A percentile compares a stretch with the other conserved stretches of the same genome.
Evolutionary conservation across 768 basidiomycete species (phyloP).

Genomic region (Mrakia blollopis): DNA sequence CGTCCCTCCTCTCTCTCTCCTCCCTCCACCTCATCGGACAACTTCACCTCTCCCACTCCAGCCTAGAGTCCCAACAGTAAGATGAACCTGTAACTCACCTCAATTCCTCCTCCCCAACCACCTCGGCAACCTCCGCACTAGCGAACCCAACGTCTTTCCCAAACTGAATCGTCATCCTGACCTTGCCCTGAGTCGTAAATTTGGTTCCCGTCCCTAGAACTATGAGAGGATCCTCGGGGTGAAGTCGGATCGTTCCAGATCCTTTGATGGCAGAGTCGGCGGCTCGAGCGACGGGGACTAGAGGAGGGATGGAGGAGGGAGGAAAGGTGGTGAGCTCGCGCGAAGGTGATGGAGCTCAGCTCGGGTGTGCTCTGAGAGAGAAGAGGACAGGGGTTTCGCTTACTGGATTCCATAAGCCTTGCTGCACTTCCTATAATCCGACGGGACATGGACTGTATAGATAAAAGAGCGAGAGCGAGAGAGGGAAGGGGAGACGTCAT

Average conservation of each 20-base stretch:
- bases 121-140: conserved; percentile 76
- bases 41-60: too few species aligned
- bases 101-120: conserved; percentile 81
- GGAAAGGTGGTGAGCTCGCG: background rate
- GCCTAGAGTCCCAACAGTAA: too few species aligned
- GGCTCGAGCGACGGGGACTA: conserved; percentile 90
- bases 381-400: conserved; percentile 35
- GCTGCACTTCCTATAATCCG: conserved; percentile 74
- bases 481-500: background rate
- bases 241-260: conserved; percentile 64
- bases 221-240: conserved; percentile 70
- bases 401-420: conserved; percentile 81
- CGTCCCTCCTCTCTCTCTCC: too few species aligned
- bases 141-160: conserved; percentile 71
- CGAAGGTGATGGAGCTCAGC: background rate
- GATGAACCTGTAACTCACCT: too few species aligned
- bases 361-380: background rate
- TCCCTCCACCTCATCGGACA: too few species aligned
- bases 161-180: conserved; percentile 51
- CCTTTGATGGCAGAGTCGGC: conserved; percentile 77
- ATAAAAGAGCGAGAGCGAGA: background rate
- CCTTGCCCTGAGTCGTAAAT: conserved; percentile 72
- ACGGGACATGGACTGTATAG: conserved; percentile 55
- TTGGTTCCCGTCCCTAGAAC: conserved; percentile 74
- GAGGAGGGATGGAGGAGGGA: background rate